Evolutionary conservation across 2,329 filamentous ascomycete species (phyloP).

Genomic region (Aspergillus quadrilineatus): DNA sequence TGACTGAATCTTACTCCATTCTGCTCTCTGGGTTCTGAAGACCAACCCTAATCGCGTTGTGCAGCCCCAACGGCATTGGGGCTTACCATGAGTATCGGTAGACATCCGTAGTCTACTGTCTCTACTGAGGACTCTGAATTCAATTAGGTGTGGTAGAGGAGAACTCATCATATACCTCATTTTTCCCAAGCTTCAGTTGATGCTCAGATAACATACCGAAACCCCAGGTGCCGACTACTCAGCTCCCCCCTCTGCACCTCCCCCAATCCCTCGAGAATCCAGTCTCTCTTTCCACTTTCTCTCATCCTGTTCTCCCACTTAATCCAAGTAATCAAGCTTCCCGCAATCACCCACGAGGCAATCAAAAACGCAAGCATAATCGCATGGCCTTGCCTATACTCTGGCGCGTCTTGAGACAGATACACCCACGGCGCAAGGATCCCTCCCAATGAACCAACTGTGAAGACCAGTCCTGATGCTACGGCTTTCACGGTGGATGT

Average conservation of each 20-base stretch:
- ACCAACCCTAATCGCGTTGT: too few relatives aligned
- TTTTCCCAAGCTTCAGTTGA: neutral
- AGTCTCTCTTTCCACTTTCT: neutral
- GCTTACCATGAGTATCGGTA: too few relatives aligned
- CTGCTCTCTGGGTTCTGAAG: too few relatives aligned
- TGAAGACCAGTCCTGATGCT: constrained; percentile 1
- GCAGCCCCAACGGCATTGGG: too few relatives aligned
- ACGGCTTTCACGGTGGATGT: constrained; percentile 1
- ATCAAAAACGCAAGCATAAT: constrained; percentile 10
- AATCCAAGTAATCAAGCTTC: neutral
- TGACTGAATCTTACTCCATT: too few relatives aligned
- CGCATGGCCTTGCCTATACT: constrained; percentile 7
- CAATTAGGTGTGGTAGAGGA: too few relatives aligned
- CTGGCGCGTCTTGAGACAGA: constrained; percentile 4
- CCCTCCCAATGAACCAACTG: neutral
- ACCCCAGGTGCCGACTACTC: constrained; percentile 9
- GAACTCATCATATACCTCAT: too few relatives aligned
- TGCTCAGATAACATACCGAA: constrained; percentile 1
- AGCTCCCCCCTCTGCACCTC: neutral
- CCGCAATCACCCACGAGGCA: neutral
- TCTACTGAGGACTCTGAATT: too few relatives aligned
- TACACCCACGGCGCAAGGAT: constrained; percentile 13
- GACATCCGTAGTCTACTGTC: too few relatives aligned
- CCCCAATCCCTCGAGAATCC: neutral
- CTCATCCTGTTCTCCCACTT: constrained; percentile 2